Conservation (phyloP, 495 filamentous ascomycete species). For the Daldinia grandis region DNA sequence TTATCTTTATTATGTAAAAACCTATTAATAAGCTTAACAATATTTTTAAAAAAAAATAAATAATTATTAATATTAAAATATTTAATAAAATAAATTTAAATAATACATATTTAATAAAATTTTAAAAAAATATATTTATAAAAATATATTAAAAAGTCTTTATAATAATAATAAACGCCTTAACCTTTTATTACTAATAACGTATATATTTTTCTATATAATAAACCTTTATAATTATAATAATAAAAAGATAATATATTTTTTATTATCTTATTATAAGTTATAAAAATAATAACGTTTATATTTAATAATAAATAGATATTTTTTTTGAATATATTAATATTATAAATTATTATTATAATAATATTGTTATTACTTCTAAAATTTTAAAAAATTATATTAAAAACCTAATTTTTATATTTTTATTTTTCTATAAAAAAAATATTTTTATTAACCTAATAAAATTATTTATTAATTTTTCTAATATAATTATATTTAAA, state of each 20-base stretch:
- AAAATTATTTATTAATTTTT: constrained; percentile 11
- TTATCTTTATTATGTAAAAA: constrained; percentile 4
- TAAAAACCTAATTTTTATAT: neutral
- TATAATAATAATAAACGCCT: neutral
- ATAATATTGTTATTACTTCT: neutral
- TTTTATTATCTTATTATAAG: neutral
- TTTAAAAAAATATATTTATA: neutral
- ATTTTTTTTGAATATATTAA: neutral
- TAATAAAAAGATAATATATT: neutral
- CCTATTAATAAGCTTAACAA: neutral
- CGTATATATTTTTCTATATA: neutral
- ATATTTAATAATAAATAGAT: neutral
- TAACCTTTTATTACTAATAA: neutral
- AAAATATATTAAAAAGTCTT: neutral
- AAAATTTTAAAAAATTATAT: constrained; percentile 5
- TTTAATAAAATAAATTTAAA: constrained; percentile 7
- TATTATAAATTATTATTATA: neutral
- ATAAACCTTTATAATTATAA: neutral
- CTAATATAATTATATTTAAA: too few relatives aligned
- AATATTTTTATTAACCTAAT: constrained; percentile 5
- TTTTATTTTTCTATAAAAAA: neutral
- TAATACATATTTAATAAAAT: constrained; percentile 11
- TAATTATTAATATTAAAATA: neutral
- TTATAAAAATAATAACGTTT: constrained; percentile 6
- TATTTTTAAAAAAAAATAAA: neutral